Evolutionary conservation across 306 rosid species (phyloP), one percentile per base, ranked within the genome.

Genomic region (Trifolium dubium): DNA sequence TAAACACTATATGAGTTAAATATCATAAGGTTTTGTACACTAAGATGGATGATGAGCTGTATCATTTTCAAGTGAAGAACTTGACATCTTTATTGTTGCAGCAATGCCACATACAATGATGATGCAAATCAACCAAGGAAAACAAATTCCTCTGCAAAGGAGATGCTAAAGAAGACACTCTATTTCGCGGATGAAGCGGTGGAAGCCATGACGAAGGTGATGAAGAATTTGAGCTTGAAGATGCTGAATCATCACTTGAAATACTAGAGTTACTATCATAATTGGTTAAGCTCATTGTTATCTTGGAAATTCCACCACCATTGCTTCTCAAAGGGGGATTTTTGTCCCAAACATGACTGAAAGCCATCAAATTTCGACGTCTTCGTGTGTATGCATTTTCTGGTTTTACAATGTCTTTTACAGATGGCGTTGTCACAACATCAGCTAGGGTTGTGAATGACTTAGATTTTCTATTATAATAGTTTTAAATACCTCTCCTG

Each of bases 401-500:
- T n/a, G 92, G 92, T 67, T 94, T 94, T 9, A 77, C 89, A 35
- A 91, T 85, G 69, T 87, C 97, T 65, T 87, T 84, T 15, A 86
- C 56, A 0, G 88, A 83, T 40, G 87, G 73, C 10, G 82, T 49
- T 19, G 82, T 17, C 3, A 86, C 66, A 5, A 91, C 96, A 46
- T 85, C 97, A 23, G 73, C 84, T 31, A 94, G 79, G 77, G 84
- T 88, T 0, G 96, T 85, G 83, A 78, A 94, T 40, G 98, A 94
- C 71, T 88, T 94, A 0, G 98, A 91, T 75, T 89, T 91, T 6
- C 93, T 96, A 76, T 49, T 82, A 29, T 91, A 94, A 75, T 88
- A 92, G 10, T 82, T 82, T 5, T 97, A 94, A 56, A 91, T 91
- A 28, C 98, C 88, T 85, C 85, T 88, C 81, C 98, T 94, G 91